A percentile compares a stretch with the other conserved stretches of the same genome.
Conservation (phyloP, 1,139 yeast genomes). For the Meyerozyma elateridarum region DNA sequence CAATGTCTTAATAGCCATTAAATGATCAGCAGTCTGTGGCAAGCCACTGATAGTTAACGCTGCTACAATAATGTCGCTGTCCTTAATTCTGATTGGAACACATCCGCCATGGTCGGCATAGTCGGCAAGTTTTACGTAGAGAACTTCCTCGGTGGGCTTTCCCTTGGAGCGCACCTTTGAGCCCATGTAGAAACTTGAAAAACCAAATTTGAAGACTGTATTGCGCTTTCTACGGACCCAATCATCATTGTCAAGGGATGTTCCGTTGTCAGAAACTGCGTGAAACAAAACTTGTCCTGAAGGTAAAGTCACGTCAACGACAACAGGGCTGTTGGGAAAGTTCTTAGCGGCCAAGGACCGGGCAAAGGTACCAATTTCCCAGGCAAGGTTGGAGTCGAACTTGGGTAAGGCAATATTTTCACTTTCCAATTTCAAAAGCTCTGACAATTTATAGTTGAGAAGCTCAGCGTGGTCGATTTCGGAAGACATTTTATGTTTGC, state of each 20-base stretch:
- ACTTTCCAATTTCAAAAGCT: conserved; percentile 1
- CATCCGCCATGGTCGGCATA: conserved; percentile 63
- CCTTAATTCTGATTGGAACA: conserved; percentile 46
- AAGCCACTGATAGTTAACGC: conserved; percentile 60
- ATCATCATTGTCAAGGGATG: conserved; percentile 49
- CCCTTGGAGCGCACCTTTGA: conserved; percentile 34
- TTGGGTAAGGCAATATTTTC: conserved; percentile 16
- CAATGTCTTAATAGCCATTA: conserved; percentile 26
- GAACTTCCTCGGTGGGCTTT: conserved; percentile 32
- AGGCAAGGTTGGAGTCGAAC: conserved; percentile 30
- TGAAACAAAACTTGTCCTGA: conserved; percentile 53
- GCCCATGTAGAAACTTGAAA: conserved; percentile 53
- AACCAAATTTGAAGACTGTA: conserved; percentile 48
- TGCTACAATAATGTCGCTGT: conserved; percentile 45
- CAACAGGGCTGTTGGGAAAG: conserved; percentile 30
- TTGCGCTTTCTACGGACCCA: conserved; percentile 56
- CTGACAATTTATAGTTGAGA: no score
- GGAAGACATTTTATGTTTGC: no score
- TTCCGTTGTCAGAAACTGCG: conserved; percentile 37
- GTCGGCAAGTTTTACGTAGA: conserved; percentile 39
- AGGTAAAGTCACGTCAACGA: conserved; percentile 46
- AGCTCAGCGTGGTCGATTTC: no score
- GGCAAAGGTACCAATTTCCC: conserved; percentile 34
- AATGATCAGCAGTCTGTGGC: conserved; percentile 44
- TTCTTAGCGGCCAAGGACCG: conserved; percentile 21